Evolutionary conservation across 805 yeast species (phyloP).

Genomic region (Metschnikowia dekortorum): DNA sequence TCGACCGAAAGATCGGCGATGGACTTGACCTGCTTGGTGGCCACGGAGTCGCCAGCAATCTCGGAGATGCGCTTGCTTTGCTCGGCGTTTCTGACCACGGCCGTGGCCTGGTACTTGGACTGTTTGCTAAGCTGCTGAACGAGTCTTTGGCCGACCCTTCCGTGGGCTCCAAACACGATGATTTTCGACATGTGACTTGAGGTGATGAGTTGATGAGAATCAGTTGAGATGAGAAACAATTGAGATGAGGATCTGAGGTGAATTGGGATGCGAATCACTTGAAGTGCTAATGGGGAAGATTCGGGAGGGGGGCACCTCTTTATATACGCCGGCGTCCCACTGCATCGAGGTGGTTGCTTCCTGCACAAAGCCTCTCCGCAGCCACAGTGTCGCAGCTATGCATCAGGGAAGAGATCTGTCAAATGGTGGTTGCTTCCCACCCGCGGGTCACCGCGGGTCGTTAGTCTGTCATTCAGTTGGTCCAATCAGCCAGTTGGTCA

Average conservation of each 20-base stretch:
- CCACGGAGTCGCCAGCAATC: slow-evolving; percentile 32
- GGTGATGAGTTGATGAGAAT: too few relatives aligned
- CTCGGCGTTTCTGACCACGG: slow-evolving; percentile 44
- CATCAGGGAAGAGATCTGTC: too few relatives aligned
- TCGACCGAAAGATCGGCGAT: slow-evolving; percentile 32
- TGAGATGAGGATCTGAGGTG: too few relatives aligned
- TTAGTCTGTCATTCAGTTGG: too few relatives aligned
- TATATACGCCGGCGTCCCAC: background rate
- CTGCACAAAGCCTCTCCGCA: background rate
- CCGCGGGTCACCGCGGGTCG: too few relatives aligned
- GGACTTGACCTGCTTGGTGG: slow-evolving; percentile 8
- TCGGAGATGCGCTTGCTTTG: slow-evolving; percentile 39
- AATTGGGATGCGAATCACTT: too few relatives aligned
- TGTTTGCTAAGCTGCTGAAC: slow-evolving; percentile 28
- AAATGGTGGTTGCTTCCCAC: too few relatives aligned
- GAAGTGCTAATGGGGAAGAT: background rate
- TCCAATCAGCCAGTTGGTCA: too few relatives aligned
- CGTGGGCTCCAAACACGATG: slow-evolving; percentile 55
- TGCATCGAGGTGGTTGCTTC: background rate
- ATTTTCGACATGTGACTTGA: slow-evolving; percentile 6
- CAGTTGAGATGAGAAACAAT: too few relatives aligned
- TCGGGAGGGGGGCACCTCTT: background rate
- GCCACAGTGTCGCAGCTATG: background rate
- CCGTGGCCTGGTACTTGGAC: slow-evolving; percentile 23
- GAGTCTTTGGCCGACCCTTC: slow-evolving; percentile 51